phyloP scores from a whole-genome alignment of 805 yeast genomes.

The Starmerella riodocensis region DNA sequence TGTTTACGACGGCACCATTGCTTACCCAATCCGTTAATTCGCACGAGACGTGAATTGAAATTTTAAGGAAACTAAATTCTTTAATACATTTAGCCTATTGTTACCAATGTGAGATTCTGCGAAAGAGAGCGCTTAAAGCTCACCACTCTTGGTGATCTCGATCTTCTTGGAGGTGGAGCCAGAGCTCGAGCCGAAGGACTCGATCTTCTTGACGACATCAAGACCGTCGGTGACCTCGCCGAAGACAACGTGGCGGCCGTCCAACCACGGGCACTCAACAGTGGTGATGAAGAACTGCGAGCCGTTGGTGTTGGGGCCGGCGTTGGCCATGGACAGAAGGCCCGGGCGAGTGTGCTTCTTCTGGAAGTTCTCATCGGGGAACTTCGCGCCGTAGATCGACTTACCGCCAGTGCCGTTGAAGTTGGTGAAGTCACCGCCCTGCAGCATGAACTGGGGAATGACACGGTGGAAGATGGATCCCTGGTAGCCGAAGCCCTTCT shows the following conservation, averaged over 20 bases:
- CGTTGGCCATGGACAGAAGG: conserved; percentile 90
- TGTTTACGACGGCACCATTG: too few relatives aligned
- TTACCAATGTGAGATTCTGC: too few relatives aligned
- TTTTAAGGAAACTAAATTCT: too few relatives aligned
- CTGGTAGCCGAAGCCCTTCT: conserved; percentile 85
- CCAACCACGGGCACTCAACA: conserved; percentile 75
- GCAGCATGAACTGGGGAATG: conserved; percentile 92
- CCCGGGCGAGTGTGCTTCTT: conserved; percentile 68
- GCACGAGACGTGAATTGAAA: too few relatives aligned
- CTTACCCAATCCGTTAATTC: too few relatives aligned
- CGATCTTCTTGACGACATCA: conserved; percentile 77
- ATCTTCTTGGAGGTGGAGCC: conserved; percentile 57
- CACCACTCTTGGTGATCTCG: conserved; percentile 52
- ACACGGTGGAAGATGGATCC: conserved; percentile 90
- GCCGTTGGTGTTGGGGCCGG: conserved; percentile 97
- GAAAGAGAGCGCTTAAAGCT: conserved; percentile 38
- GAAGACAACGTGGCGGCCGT: conserved; percentile 89
- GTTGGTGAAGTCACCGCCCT: conserved; percentile 81
- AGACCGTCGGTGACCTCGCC: conserved; percentile 82
- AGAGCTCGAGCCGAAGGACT: conserved; percentile 52
- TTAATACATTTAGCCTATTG: too few relatives aligned
- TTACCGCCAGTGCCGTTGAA: conserved; percentile 88
- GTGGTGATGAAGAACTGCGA: conserved; percentile 96
- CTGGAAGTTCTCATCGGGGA: conserved; percentile 64
- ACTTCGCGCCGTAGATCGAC: conserved; percentile 64